Base-by-base conservation (phyloP, 2,329 filamentous ascomycete genomes). In the Ophiocordyceps camponoti-rufipedis region DNA sequence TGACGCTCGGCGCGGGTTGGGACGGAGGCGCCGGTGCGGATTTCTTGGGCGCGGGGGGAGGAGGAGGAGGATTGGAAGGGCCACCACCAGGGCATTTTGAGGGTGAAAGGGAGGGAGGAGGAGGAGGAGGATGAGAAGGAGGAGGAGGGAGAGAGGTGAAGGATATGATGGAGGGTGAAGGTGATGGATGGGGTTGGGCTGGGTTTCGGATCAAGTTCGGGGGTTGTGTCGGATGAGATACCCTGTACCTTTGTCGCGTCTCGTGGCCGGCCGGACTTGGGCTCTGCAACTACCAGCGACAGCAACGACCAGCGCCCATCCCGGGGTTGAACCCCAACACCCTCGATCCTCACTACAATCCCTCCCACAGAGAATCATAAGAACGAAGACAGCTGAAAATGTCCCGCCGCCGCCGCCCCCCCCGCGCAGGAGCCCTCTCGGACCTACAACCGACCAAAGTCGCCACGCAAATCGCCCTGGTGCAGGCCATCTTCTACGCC, bases 1-100 rank as follows among this genome's bases (percentile, higher is more conserved):
- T 78, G 71, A 57, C 91, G 81, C 62, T 88, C 84, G 51, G 73
- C 76, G 51, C 89, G 81, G 58, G 85, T 84, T n/a, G 91, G 91
- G 5, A 88, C 86, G 55, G 88, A 70, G 51, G 66, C 62, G 54
- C 74, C 74, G 50, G 62, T 61, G 59, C 73, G 72, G 53, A 77
- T 68, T 52, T 71, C 70, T 50, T 71, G 64, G 53, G 66, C 70
- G 61, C 70, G 70, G 50, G 67, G 62, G 45, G 62, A 52, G 47
- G 62, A 57, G 49, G 64, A 64, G 59, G 62, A 52, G 47, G 62
- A 57, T 49, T 64, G 64, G 59, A 75, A 69, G 48, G 75, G 54
- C 23, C 23, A 23, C 58, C 60, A 62, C 54, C 55, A 56, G 54
- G 67, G 70, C 72, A 75, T 72, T 47, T 49, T 56, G 45, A 44